A percentile compares a stretch with the other conserved stretches of the same genome.
Conservation (phyloP, 495 filamentous ascomycete genomes). For the Penicillium parvum region DNA sequence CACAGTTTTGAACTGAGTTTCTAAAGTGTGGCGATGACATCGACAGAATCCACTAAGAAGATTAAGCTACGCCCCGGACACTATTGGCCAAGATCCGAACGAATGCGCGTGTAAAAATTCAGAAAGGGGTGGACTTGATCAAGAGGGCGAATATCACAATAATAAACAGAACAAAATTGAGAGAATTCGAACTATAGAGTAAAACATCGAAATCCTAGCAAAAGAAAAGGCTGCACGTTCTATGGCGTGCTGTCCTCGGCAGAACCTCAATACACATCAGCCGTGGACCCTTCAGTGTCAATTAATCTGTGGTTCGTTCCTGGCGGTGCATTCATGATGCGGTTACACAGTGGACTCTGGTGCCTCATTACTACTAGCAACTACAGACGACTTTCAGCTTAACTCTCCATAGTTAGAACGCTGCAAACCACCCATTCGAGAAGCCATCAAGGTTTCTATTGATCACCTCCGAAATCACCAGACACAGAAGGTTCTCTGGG, state of each 20-base stretch:
- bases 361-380: too few species aligned
- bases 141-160: not conserved
- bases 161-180: slow-evolving; percentile 3
- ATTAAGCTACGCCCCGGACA: slow-evolving; percentile 18
- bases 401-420: not conserved
- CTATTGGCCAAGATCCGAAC: slow-evolving; percentile 7
- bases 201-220: not conserved
- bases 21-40: slow-evolving; percentile 11
- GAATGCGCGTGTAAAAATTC: slow-evolving; percentile 1
- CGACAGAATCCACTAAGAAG: slow-evolving; percentile 6
- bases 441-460: slow-evolving; percentile 18
- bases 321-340: slow-evolving; percentile 1
- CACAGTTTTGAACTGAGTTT: not conserved
- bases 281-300: slow-evolving; percentile 31
- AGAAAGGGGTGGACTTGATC: slow-evolving; percentile 1
- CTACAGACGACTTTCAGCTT: too few species aligned
- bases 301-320: slow-evolving; percentile 24
- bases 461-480: slow-evolving; percentile 23
- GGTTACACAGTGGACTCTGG: too few species aligned
- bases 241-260: slow-evolving; percentile 13
- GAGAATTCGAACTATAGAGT: slow-evolving; percentile 1
- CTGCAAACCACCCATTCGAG: slow-evolving; percentile 14
- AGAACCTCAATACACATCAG: slow-evolving; percentile 13
- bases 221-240: slow-evolving; percentile 8
- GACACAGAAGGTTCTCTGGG: slow-evolving; percentile 23